A percentile compares a stretch with the other conserved stretches of the same genome.
Evolutionary conservation across 345 rosid species (phyloP).

Genomic region (Tarenaya hassleriana): DNA sequence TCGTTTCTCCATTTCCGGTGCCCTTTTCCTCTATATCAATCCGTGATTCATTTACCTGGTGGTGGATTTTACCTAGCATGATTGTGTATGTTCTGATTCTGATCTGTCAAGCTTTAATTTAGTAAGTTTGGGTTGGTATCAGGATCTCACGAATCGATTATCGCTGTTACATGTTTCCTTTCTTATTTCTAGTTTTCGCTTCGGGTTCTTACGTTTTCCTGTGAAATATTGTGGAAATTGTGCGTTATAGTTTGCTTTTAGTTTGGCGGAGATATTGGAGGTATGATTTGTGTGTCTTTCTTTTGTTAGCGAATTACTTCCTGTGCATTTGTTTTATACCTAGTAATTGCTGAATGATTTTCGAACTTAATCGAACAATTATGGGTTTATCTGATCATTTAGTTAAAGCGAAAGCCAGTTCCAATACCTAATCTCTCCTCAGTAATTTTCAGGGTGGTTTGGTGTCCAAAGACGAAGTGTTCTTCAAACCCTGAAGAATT

Average conservation of each 20-base stretch:
- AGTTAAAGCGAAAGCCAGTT: conserved; percentile 12
- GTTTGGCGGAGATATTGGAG: neutral
- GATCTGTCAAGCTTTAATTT: neutral
- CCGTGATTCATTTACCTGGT: conserved; percentile 1
- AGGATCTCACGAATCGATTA: conserved; percentile 7
- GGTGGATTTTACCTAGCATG: neutral
- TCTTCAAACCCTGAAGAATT: conserved; percentile 23
- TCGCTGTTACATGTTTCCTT: conserved; percentile 10
- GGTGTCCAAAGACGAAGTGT: neutral
- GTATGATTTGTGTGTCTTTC: neutral
- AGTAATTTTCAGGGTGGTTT: conserved; percentile 4
- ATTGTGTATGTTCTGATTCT: neutral
- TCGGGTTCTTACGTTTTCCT: conserved; percentile 1
- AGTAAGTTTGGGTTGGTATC: neutral
- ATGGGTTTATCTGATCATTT: conserved; percentile 1
- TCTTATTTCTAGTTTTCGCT: conserved; percentile 8
- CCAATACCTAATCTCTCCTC: neutral
- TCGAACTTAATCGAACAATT: conserved; percentile 5
- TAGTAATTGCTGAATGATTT: conserved; percentile 1
- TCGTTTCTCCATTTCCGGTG: neutral
- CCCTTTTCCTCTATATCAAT: conserved; percentile 2
- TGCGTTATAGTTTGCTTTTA: neutral
- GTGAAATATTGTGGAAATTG: neutral
- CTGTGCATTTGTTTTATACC: neutral
- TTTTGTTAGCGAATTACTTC: neutral